Base-by-base conservation (phyloP, 2,329 filamentous ascomycete species). In the Calonectria henricotiae region DNA sequence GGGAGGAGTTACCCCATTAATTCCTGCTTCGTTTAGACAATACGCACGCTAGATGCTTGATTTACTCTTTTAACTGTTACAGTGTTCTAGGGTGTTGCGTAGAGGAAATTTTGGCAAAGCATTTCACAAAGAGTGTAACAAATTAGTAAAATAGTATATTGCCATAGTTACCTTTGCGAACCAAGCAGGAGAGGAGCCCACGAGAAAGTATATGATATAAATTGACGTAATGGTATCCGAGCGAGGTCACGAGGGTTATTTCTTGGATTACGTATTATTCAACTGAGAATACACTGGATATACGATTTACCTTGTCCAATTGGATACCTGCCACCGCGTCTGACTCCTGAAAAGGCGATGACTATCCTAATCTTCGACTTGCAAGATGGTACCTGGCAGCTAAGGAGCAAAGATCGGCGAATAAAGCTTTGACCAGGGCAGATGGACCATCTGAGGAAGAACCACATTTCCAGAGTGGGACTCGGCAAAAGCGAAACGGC, bases 401-500 rank as follows among this genome's bases (percentile, higher is more conserved):
- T 46, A 8, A 43, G 17, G 17, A 23, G 43, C 23, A 23, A 46
- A 20, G 43, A 46, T 46, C 43, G n/a, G 8, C 43, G 27, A 9
- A 23, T 23, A n/a, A 17, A 23, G 20, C 43, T 23, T 46, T 46
- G n/a, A n/a, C 5, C 2, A n/a, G n/a, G n/a, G 23, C 8, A 12
- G 9, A 46, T 12, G 3, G 11, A 12, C 43, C 43, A 46, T 46
- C 11, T 2, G n/a, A 46, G n/a, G n/a, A 46, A 23, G 43, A 11
- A 46, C 2, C 43, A 17, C 23, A 46, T 46, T 46, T 37, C 3
- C 43, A 23, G 43, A 46, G 43, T 23, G 43, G 43, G n/a, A 12
- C n/a, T 46, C 43, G 43, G 43, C 43, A 46, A 46, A 46, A 6
- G 17, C 17, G n/a, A 46, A 46, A 46, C n/a, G 43, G 43, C n/a